Conservation (phyloP, 495 filamentous ascomycete species). For the Aspergillus diversus region DNA sequence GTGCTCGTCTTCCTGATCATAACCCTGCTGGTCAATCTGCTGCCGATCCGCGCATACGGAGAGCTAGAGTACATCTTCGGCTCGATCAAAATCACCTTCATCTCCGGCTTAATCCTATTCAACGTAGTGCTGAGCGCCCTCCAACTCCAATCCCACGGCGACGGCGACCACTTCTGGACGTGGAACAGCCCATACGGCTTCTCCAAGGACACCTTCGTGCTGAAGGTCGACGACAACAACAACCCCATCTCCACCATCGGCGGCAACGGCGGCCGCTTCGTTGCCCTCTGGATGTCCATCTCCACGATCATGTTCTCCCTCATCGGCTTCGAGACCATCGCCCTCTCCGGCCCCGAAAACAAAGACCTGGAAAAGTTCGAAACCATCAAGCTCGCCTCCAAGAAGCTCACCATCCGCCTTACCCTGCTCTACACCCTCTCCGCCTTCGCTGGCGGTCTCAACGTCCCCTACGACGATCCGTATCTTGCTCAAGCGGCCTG, state of each 20-base stretch:
- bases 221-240: background rate
- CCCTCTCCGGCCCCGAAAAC: background rate
- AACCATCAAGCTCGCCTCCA: background rate
- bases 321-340: background rate
- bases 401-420: background rate
- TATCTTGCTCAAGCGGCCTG: background rate
- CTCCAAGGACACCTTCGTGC: background rate
- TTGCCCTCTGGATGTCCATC: background rate
- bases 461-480: background rate
- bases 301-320: background rate
- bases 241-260: background rate
- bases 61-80: background rate
- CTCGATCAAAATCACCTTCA: background rate
- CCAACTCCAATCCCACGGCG: background rate
- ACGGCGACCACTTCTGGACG: background rate
- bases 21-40: background rate
- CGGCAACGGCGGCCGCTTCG: background rate
- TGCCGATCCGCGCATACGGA: background rate
- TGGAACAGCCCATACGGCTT: background rate
- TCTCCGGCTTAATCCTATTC: background rate
- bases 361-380: background rate
- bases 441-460: background rate
- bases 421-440: background rate
- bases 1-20: background rate
- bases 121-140: background rate